These are phyloP conservation scores for Candida fluviatilis DNA, from an alignment of 805 yeast species.

Conservation along the genomic window DNA sequence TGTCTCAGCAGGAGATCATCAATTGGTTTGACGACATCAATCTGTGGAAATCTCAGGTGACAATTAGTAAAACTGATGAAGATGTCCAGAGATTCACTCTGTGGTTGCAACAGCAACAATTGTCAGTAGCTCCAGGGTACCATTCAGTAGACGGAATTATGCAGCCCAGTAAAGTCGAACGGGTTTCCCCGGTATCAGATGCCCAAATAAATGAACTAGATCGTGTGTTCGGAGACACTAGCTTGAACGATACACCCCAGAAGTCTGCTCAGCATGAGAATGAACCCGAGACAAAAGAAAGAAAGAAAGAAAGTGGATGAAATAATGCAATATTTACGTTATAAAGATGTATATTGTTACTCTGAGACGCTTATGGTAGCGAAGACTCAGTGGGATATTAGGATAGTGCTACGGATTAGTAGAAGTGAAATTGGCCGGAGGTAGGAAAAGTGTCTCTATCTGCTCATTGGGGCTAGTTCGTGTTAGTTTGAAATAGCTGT, in stretches of 20 bases:
- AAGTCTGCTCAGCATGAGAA: neutral
- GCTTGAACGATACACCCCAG: constrained; percentile 5
- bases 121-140: constrained; percentile 40
- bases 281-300: neutral
- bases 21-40: constrained; percentile 25
- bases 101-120: constrained; percentile 30
- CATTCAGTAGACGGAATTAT: constrained; percentile 26
- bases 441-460: too few relatives aligned
- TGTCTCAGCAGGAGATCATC: constrained; percentile 20
- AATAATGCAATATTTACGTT: too few relatives aligned
- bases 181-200: neutral
- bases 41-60: constrained; percentile 7
- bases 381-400: too few relatives aligned
- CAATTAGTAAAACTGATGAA: constrained; percentile 6
- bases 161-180: constrained; percentile 20
- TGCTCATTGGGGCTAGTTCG: too few relatives aligned
- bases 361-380: too few relatives aligned
- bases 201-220: constrained; percentile 20
- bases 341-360: too few relatives aligned
- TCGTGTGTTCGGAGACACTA: constrained; percentile 22
- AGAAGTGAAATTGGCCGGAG: too few relatives aligned
- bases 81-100: constrained; percentile 16
- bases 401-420: too few relatives aligned
- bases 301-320: neutral
- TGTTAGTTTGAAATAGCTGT: too few relatives aligned